Evolutionary conservation across 2,329 filamentous ascomycete genomes (phyloP), one percentile per base, ranked within the genome.

Genomic region (Colletotrichum higginsianum): DNA sequence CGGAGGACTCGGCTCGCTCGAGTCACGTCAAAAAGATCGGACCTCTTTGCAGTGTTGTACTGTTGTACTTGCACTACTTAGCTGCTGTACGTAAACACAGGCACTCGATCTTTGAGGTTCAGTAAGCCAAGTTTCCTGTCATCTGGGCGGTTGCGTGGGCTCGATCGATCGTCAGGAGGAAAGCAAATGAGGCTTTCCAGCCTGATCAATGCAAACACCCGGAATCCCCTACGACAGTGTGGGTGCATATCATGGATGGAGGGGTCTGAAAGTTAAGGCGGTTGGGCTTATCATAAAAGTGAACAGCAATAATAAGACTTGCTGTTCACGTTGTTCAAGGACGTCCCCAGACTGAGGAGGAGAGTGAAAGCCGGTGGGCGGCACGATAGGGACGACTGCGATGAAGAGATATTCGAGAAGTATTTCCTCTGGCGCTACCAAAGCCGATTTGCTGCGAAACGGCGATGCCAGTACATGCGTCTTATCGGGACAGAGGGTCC

Each of bases 111-210:
- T 13, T 13, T 26, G 50, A 44, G 23, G 26, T 35, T 9, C 30
- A 35, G 8, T 35, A 35, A 44, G 40, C 42, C 66, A 44, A 16
- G 52, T 23, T 38, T 44, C 35, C 52, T 53, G 46, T 58, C 35
- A 50, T 55, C 35, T 40, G 40, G 42, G 55, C 49, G 21, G 50
- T 18, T 18, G 15, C 16, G 50, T 42, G 18, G 64, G 35, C 42
- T 57, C 50, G 57, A 15, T 57, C 18, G 18, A 15, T 57, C 18
- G 18, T 30, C 38, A 44, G 26, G 38, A 21, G 35, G 26, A 50
- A 9, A 52, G 42, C 66, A 71, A 64, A 72, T 72, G 69, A 72
- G 58, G 58, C 65, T 69, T 58, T 61, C 35, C 11, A n/a, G 52
- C n/a, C 35, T 42, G 26, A 53, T 71, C 52, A 61, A 71, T 71